Base-by-base conservation (phyloP, 495 filamentous ascomycete species). In the Tuber borchii region DNA sequence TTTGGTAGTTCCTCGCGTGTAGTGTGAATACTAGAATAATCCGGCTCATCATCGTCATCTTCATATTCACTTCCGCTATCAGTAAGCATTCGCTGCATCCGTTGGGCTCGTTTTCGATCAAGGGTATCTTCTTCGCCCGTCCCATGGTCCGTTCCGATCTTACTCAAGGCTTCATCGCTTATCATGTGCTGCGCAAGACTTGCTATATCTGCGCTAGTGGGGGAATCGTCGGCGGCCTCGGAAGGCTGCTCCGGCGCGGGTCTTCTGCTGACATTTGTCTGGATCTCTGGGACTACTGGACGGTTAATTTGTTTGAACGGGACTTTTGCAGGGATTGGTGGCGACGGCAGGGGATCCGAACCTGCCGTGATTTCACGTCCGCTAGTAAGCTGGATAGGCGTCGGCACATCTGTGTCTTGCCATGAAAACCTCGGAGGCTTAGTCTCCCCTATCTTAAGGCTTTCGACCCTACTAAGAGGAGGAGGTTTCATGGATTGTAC, bases 121-220 rank as follows among this genome's bases (percentile, higher is more conserved):
- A 82, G 51, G 40, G 80, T 78, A 76, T 82, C 80, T 61, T 82
- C 80, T 17, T 82, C 80, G 37, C 74, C 46, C 42, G 22, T 39
- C 46, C 45, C 70, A 40, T 68, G 71, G 48, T 78, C 79, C 73
- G 72, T 69, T 42, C 77, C 80, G 31, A 88, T 83, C 73, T 83
- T 83, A 43, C 90, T 88, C 77, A 93, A 85, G 40, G 87, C 89
- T 75, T 88, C 88, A 80, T 90, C 89, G 80, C 93, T 90, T 71
- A 93, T 86, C 48, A 90, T 86, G 82, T 88, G 85, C 69, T 89
- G 86, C 26, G 87, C 88, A 75, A 93, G 86, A 79, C 90, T 91
- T 72, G 90, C 89, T 56, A 87, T 86, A 42, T 88, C 88, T 75
- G 87, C 84, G 16, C 82, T 77, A 20, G 46, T 82, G 61, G 69